Base-by-base conservation (phyloP, 768 basidiomycete genomes). In the Amanita jacksonii region DNA sequence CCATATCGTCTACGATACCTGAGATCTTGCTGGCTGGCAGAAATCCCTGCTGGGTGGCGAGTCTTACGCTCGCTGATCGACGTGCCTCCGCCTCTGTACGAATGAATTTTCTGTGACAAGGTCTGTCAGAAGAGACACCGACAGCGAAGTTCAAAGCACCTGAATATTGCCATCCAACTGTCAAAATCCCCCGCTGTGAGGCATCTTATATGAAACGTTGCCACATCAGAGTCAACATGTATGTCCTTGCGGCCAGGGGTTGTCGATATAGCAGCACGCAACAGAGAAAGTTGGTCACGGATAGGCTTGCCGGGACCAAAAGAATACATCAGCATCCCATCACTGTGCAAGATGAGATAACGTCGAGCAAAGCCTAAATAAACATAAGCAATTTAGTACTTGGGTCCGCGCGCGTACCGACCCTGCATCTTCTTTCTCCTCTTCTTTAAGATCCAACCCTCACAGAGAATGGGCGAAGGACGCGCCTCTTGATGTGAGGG, bases 361-460 rank as follows among this genome's bases (percentile, higher is more conserved):
- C 86, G 79, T 40, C 85, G 81, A 13, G 87, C 88, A 62, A 86
- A 90, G 8, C 88, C 88, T 89, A 57, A 7, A 48, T 32, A 36
- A 24, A 24, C 37, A 43, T 38, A 1, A 40, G n/a, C 15, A 16
- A 25, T 16, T 10, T 5, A 12, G 16, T 15, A 36, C 23, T 33
- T 23, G 19, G 38, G 38, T 10, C 37, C 23, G 8, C 40, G 23
- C 43, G 25, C 36, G 30, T 43, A 45, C 61, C 39, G 52, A 80
- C 87, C 87, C 68, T 90, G 88, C 82, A 89, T 81, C 66, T 77
- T 86, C 71, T 86, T 88, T 51, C 87, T 68, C 52, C 87, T 69
- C 64, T 91, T 91, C 67, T 90, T 90, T 49, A 90, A 68, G 4
- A 89, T 63, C 85, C 85, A 90, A 64, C 87, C 87, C 53, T 85